Evolutionary conservation across 2,329 filamentous ascomycete genomes (phyloP), one percentile per base, ranked within the genome.

Genomic region (Pezicula radicicola): DNA sequence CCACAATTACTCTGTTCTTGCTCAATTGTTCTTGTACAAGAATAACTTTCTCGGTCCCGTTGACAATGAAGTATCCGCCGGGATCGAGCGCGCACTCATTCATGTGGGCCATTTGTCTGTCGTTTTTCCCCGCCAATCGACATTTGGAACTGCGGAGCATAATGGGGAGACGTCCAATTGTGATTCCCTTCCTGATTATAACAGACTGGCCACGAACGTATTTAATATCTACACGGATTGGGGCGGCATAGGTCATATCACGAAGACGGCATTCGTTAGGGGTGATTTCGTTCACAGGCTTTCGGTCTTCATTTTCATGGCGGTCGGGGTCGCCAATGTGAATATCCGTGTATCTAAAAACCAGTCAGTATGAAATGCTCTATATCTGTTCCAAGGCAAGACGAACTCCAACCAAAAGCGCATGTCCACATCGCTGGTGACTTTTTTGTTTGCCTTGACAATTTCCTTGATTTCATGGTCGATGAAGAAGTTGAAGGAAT

Each of bases 401-500:
- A 59, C 63, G 49, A 68, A 78, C 77, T 94, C 90, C 61, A 97
- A 85, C 77, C 89, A 96, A 68, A 97, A 97, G 59, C 88, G 88
- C 58, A 88, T 89, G 66, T 97, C 91, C 43, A 94, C 89, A 75
- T 97, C 93, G 70, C 92, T 96, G 60, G 88, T 84, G 57, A 99
- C 89, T 39, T 85, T 87, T 46, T 88, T 85, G 68, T 97, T 97
- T 48, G 93, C 89, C 67, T 90, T 86, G 60, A 99, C 88, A 62
- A 99, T 99, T 64, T 97, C 92, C 73, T 96, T 96, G 69, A 99
- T 85, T 68, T 97, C 92, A 51, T 95, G 88, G 62, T 99, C 91
- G 60, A 97, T 88, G 63, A 99, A 97, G 73, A 94, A 96, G 73
- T 99, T 97, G 79, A 95, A 99, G 21, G 94, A 97, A 75, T 99